These are phyloP conservation scores for Candida caryicola DNA, from an alignment of 805 yeast genomes.

Conservation along the genomic window DNA sequence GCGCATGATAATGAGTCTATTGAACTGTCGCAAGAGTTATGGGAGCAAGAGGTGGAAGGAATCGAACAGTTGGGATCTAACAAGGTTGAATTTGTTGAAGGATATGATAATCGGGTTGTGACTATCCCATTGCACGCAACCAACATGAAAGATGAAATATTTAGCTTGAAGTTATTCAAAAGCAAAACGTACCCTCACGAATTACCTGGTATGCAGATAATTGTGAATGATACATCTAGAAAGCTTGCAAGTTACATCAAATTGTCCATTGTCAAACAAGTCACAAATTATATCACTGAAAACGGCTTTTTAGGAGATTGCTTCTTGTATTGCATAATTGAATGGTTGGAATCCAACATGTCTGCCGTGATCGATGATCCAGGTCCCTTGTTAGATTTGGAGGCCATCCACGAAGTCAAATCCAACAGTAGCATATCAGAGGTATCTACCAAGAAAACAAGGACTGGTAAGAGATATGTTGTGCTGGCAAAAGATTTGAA, in stretches of 20 bases:
- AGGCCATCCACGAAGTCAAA: neutral
- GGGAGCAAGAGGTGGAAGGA: conserved; percentile 78
- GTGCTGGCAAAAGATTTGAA: conserved; percentile 4
- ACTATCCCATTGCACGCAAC: conserved; percentile 27
- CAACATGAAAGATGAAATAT: conserved; percentile 15
- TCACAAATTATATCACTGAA: conserved; percentile 43
- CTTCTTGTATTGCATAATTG: conserved; percentile 63
- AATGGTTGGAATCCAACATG: conserved; percentile 72
- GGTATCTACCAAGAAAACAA: neutral
- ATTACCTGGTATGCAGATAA: conserved; percentile 64
- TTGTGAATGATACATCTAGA: conserved; percentile 40
- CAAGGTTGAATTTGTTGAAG: conserved; percentile 23
- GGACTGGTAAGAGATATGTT: neutral
- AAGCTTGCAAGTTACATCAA: conserved; percentile 71
- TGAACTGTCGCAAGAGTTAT: conserved; percentile 36
- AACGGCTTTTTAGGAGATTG: conserved; percentile 62
- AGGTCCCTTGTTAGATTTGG: conserved; percentile 50
- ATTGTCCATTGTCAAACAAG: conserved; percentile 48
- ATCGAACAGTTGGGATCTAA: conserved; percentile 59
- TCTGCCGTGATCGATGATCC: conserved; percentile 64
- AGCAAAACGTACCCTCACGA: conserved; percentile 55
- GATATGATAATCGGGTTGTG: conserved; percentile 28
- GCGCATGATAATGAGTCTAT: neutral
- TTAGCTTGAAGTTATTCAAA: conserved; percentile 25
- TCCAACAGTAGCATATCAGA: neutral